These are phyloP conservation scores for Fusarium zealandicum DNA, from an alignment of 2,329 filamentous ascomycete species.

Conservation along the genomic window DNA sequence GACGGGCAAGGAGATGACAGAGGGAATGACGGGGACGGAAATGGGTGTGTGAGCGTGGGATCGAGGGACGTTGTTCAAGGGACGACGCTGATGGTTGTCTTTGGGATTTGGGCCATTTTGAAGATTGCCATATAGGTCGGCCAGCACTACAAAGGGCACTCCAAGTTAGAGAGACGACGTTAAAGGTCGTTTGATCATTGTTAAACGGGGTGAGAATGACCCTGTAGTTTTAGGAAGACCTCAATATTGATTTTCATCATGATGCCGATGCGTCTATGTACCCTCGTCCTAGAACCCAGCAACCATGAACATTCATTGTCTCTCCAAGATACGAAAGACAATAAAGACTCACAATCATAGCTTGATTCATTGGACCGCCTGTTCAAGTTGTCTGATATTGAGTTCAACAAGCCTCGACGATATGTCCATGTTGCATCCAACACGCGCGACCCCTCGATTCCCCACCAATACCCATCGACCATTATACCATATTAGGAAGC, in stretches of 20 bases:
- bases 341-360: not conserved
- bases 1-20: not conserved
- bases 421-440: not conserved
- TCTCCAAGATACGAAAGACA: not conserved
- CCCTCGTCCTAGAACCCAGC: too few species aligned
- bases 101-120: conserved; percentile 14
- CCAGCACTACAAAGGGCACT: not conserved
- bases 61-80: not conserved
- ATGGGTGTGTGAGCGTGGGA: conserved; percentile 17
- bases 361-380: not conserved
- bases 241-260: too few species aligned
- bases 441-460: not conserved
- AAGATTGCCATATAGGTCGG: not conserved
- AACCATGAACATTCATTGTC: too few species aligned
- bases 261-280: too few species aligned
- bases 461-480: conserved; percentile 23
- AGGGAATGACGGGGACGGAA: conserved; percentile 2
- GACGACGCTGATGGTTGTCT: not conserved
- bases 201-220: too few species aligned
- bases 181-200: too few species aligned
- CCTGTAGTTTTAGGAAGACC: too few species aligned
- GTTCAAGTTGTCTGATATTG: too few species aligned
- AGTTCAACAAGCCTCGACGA: too few species aligned
- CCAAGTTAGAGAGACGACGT: not conserved
- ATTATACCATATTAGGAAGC: conserved; percentile 22